A percentile compares a stretch with the other conserved stretches of the same genome.
Conservation (phyloP, 257 asterid species). For the Paraleonurus japonicus region DNA sequence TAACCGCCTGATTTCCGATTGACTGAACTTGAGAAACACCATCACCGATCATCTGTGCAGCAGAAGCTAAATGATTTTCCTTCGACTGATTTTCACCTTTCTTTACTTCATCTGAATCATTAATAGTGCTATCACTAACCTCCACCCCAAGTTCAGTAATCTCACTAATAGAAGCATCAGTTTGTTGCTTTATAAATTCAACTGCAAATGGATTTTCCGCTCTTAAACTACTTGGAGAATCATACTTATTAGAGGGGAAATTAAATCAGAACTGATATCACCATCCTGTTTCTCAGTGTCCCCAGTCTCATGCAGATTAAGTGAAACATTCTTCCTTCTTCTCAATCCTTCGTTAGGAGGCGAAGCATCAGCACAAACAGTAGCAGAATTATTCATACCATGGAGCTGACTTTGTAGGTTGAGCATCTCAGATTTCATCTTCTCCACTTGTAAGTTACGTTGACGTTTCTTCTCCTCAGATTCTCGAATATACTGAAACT, state of each 20-base stretch:
- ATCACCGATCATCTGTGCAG: slow-evolving; percentile 87
- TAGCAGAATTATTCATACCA: slow-evolving; percentile 57
- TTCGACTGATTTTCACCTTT: slow-evolving; percentile 54
- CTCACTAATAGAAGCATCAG: slow-evolving; percentile 56
- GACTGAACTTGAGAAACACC: slow-evolving; percentile 97
- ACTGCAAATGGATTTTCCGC: slow-evolving; percentile 51
- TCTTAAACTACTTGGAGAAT: slow-evolving; percentile 56
- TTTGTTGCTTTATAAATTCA: slow-evolving; percentile 48
- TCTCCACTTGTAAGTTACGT: slow-evolving; percentile 95
- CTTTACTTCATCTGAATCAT: slow-evolving; percentile 45
- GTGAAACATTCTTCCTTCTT: slow-evolving; percentile 57
- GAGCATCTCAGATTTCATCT: slow-evolving; percentile 99
- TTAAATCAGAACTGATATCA: slow-evolving; percentile 40
- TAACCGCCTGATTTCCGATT: slow-evolving; percentile 94
- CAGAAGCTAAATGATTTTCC: slow-evolving; percentile 83
- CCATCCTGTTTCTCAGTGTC: slow-evolving; percentile 57
- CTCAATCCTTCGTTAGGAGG: slow-evolving; percentile 68
- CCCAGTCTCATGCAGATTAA: slow-evolving; percentile 40
- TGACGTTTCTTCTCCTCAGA: slow-evolving; percentile 87
- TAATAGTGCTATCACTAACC: slow-evolving; percentile 37
- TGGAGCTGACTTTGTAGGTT: slow-evolving; percentile 91
- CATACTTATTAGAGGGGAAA: slow-evolving; percentile 49
- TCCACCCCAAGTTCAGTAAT: slow-evolving; percentile 71
- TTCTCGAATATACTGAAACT: slow-evolving; percentile 86
- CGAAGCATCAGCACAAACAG: slow-evolving; percentile 50